These are phyloP conservation scores for Limonomyces culmigenus DNA, from an alignment of 1,284 basidiomycete species.

Conservation along the genomic window DNA sequence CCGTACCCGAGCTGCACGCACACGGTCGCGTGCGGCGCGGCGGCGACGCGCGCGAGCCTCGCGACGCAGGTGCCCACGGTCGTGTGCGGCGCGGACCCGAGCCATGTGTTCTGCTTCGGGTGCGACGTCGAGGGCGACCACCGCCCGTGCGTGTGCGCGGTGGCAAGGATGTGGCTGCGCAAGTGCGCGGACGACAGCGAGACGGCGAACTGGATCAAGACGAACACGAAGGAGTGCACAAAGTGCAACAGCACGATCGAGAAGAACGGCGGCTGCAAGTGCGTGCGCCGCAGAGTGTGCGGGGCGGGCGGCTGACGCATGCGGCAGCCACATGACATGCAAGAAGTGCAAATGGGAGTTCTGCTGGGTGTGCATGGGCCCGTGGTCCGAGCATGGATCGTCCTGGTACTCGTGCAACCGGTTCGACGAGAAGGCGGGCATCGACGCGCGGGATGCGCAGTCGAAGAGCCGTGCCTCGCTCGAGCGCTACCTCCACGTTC, in stretches of 20 bases:
- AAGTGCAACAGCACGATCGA: conserved; percentile 53
- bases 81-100: conserved; percentile 52
- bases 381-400: conserved; percentile 51
- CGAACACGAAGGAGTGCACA: conserved; percentile 53
- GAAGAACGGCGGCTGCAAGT: conserved; percentile 62
- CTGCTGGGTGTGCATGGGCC: conserved; percentile 58
- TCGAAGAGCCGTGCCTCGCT: conserved; percentile 25
- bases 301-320: conserved; percentile 6
- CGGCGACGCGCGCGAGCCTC: conserved; percentile 58
- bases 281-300: conserved; percentile 10
- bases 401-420: conserved; percentile 54
- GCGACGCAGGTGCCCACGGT: conserved; percentile 81
- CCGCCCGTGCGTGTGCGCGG: conserved; percentile 41
- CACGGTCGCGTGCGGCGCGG: conserved; percentile 75
- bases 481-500: neutral
- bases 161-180: conserved; percentile 43
- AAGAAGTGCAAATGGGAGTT: conserved; percentile 45
- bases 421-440: conserved; percentile 29
- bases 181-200: conserved; percentile 55
- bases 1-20: conserved; percentile 76
- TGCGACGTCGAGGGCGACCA: conserved; percentile 36
- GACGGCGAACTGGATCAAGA: conserved; percentile 53
- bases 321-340: conserved; percentile 18
- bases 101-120: conserved; percentile 36
- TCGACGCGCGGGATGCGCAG: conserved; percentile 34